phyloP scores from a whole-genome alignment of 169 alveolate genomes.

The Plasmodium blacklocki region DNA sequence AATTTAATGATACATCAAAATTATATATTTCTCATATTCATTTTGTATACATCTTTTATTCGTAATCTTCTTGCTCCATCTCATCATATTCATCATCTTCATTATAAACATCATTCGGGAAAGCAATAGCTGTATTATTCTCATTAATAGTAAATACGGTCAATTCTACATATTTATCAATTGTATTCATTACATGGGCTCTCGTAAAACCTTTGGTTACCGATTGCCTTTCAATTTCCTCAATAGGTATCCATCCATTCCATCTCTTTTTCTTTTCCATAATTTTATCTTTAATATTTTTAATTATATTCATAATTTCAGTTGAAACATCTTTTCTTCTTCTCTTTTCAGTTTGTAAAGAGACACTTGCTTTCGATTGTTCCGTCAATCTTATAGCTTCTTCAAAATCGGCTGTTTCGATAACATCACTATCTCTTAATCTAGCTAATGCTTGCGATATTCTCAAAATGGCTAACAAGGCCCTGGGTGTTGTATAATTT shows the following conservation, averaged over 20 bases:
- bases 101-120: conserved; percentile 52
- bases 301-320: conserved; percentile 86
- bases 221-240: conserved; percentile 83
- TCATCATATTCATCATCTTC: conserved; percentile 38
- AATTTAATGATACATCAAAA: no score
- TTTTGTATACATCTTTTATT: neutral
- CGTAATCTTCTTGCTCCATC: conserved; percentile 4
- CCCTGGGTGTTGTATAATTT: conserved; percentile 97
- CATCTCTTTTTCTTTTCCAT: conserved; percentile 79
- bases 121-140: conserved; percentile 69
- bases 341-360: conserved; percentile 79
- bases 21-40: neutral
- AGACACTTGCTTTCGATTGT: conserved; percentile 89
- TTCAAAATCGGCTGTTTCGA: conserved; percentile 93
- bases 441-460: conserved; percentile 96
- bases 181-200: conserved; percentile 80
- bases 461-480: conserved; percentile 95
- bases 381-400: conserved; percentile 96
- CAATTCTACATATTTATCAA: conserved; percentile 85
- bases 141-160: conserved; percentile 81
- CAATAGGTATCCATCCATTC: conserved; percentile 86
- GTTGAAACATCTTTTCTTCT: conserved; percentile 81
- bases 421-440: conserved; percentile 92
- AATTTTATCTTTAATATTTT: conserved; percentile 80
- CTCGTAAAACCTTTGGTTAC: conserved; percentile 82